Conservation (phyloP, 768 basidiomycete genomes). For the Crucibulum laeve region DNA sequence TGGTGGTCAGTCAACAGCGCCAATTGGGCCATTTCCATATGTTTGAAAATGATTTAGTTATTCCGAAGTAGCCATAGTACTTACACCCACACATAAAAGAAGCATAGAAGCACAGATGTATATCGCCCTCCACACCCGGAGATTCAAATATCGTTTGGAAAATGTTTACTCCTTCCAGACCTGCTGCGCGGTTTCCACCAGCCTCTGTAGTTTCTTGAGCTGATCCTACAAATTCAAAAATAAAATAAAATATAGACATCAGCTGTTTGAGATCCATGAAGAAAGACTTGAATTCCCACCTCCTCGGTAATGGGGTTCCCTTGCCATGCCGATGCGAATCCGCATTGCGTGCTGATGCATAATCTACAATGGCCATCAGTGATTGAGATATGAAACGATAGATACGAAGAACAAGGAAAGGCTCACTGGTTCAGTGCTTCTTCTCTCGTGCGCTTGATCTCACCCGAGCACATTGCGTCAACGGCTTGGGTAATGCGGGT, state of each 20-base stretch:
- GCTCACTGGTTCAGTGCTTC: conserved; percentile 50
- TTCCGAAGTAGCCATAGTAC: too few species aligned
- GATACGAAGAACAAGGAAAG: conserved; percentile 2
- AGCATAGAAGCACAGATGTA: too few species aligned
- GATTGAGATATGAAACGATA: conserved; percentile 4
- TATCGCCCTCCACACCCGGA: too few species aligned
- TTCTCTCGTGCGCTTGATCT: conserved; percentile 37
- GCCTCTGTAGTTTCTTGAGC: neutral
- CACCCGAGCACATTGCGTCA: conserved; percentile 39
- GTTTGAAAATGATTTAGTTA: too few species aligned
- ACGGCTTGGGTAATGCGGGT: conserved; percentile 50
- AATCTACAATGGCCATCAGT: conserved; percentile 33
- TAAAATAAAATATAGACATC: neutral
- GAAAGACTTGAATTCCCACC: conserved; percentile 25
- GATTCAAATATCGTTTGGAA: too few species aligned
- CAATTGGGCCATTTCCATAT: too few species aligned
- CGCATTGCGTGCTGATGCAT: conserved; percentile 58
- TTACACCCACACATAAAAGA: too few species aligned
- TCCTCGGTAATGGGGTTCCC: conserved; percentile 52
- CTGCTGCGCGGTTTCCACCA: neutral
- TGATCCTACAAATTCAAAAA: neutral
- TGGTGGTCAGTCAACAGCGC: too few species aligned
- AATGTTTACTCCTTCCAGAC: neutral
- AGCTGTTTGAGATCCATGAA: neutral
- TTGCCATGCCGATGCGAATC: conserved; percentile 55